These are phyloP conservation scores for Aspergillus baeticus DNA, from an alignment of 495 filamentous ascomycete genomes.

Conservation along the genomic window DNA sequence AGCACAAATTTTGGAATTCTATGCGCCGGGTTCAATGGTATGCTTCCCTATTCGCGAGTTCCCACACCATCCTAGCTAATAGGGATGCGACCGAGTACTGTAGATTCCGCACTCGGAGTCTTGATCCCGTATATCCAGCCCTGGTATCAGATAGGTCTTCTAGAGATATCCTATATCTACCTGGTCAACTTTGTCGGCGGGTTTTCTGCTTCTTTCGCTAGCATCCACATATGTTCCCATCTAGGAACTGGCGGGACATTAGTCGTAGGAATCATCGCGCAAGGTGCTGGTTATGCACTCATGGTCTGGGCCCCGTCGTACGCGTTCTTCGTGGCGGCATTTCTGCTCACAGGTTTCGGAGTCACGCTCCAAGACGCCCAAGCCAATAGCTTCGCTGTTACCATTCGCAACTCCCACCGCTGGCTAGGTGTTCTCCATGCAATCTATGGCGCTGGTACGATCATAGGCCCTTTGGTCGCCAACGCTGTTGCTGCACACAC, in stretches of 20 bases:
- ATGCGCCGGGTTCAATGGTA: constrained; percentile 48
- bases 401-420: constrained; percentile 44
- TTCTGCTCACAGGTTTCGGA: constrained; percentile 49
- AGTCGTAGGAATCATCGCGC: constrained; percentile 45
- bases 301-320: constrained; percentile 51
- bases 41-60: not conserved
- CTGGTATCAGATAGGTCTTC: constrained; percentile 43
- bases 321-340: constrained; percentile 44
- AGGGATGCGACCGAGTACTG: no score
- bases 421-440: constrained; percentile 59
- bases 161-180: constrained; percentile 48
- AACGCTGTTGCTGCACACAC: constrained; percentile 41
- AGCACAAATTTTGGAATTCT: constrained; percentile 53
- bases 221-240: constrained; percentile 43
- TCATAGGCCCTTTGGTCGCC: constrained; percentile 51
- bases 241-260: constrained; percentile 48
- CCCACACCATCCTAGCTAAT: not conserved
- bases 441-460: constrained; percentile 51
- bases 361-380: constrained; percentile 55
- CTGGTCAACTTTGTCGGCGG: constrained; percentile 46
- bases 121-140: constrained; percentile 53
- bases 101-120: constrained; percentile 50
- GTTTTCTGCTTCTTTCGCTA: constrained; percentile 46
- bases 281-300: constrained; percentile 44
- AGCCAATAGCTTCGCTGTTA: constrained; percentile 50